These are phyloP conservation scores for Poteriospumella lacustris DNA, from an alignment of 108 stramenopile species.

Conservation along the genomic window DNA sequence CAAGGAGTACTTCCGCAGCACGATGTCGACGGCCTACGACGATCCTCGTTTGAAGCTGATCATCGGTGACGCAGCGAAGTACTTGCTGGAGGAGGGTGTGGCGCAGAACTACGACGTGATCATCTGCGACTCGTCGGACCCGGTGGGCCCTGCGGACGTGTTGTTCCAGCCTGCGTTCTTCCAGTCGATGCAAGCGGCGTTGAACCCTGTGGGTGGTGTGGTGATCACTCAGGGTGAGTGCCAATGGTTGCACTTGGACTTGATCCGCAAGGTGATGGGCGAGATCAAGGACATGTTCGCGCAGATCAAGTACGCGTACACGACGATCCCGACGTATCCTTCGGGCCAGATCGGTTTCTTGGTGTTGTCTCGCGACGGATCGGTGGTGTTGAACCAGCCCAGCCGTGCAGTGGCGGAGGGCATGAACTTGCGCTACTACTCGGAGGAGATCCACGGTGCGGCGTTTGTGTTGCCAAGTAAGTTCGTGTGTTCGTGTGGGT, in stretches of 20 bases:
- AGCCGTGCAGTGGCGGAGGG: slow-evolving; percentile 38
- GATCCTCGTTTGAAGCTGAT: slow-evolving; percentile 79
- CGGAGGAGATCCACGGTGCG: slow-evolving; percentile 76
- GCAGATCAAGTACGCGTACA: slow-evolving; percentile 88
- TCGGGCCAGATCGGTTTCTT: slow-evolving; percentile 96
- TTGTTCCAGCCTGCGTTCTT: slow-evolving; percentile 92
- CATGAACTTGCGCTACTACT: slow-evolving; percentile 77
- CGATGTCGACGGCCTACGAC: slow-evolving; percentile 76
- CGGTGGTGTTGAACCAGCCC: slow-evolving; percentile 23
- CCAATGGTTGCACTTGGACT: slow-evolving; percentile 83
- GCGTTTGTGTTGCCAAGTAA: slow-evolving; percentile 78
- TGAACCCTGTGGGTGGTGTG: slow-evolving; percentile 58
- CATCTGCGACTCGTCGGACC: slow-evolving; percentile 74
- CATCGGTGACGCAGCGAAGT: slow-evolving; percentile 54
- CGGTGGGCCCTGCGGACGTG: slow-evolving; percentile 86
- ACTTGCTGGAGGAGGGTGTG: slow-evolving; percentile 10
- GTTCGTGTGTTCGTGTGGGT: not conserved
- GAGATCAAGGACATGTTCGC: slow-evolving; percentile 69
- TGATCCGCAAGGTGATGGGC: slow-evolving; percentile 77
- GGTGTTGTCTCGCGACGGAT: slow-evolving; percentile 63
- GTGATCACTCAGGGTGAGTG: slow-evolving; percentile 69
- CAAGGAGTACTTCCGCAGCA: slow-evolving; percentile 68
- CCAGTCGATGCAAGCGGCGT: slow-evolving; percentile 71
- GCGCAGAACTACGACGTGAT: slow-evolving; percentile 64
- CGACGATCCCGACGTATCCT: slow-evolving; percentile 96